Percentiles rank a stretch among this genome's conserved stretches.
Conservation (phyloP, 1,139 yeast species). For the Entelexis paramagnoliae region DNA sequence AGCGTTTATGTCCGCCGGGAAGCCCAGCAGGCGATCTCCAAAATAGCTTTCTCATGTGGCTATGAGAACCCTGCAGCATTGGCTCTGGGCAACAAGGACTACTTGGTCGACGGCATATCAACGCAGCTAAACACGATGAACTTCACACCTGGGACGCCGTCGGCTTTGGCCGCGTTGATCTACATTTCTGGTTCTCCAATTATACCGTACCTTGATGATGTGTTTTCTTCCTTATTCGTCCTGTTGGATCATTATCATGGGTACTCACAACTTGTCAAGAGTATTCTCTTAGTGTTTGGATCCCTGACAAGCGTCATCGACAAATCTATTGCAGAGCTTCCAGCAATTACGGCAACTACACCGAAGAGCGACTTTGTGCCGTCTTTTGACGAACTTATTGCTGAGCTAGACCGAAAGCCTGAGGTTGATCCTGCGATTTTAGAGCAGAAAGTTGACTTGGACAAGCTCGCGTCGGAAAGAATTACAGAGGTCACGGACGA, state of each 20-base stretch:
- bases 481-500: neutral
- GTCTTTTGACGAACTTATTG: slow-evolving; percentile 24
- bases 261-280: slow-evolving; percentile 58
- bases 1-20: slow-evolving; percentile 35
- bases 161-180: slow-evolving; percentile 38
- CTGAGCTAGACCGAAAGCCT: slow-evolving; percentile 21
- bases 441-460: slow-evolving; percentile 19
- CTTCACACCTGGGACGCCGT: slow-evolving; percentile 64
- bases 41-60: slow-evolving; percentile 47
- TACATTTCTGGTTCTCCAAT: slow-evolving; percentile 50
- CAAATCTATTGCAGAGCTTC: neutral
- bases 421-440: slow-evolving; percentile 37
- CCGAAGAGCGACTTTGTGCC: neutral
- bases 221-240: slow-evolving; percentile 62
- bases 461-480: neutral
- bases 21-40: slow-evolving; percentile 40
- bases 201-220: slow-evolving; percentile 58
- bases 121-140: slow-evolving; percentile 54
- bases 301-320: slow-evolving; percentile 42
- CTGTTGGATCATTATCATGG: slow-evolving; percentile 79
- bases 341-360: neutral
- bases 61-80: slow-evolving; percentile 46
- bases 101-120: slow-evolving; percentile 66
- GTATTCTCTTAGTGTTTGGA: slow-evolving; percentile 62
- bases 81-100: slow-evolving; percentile 63